A percentile compares a stretch with the other conserved stretches of the same genome.
These are phyloP conservation scores for Eucalyptus curtisii DNA, from an alignment of 345 rosid genomes.

Conservation along the genomic window DNA sequence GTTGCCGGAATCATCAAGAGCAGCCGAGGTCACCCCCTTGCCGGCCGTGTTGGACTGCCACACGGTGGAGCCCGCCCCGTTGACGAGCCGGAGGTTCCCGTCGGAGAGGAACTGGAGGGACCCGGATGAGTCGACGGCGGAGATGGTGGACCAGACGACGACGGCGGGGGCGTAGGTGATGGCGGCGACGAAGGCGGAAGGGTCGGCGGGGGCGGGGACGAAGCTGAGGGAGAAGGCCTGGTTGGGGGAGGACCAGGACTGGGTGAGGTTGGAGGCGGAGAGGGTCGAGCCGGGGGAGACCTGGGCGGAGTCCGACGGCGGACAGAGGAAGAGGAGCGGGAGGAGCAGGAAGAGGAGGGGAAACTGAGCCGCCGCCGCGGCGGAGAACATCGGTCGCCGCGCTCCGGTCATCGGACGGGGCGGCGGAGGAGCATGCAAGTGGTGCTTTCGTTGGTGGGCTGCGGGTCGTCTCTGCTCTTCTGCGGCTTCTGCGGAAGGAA, in stretches of 20 bases:
- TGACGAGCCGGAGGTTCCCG: constrained; percentile 51
- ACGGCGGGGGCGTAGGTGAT: constrained; percentile 30
- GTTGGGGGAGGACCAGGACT: constrained; percentile 26
- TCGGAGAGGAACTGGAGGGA: constrained; percentile 29
- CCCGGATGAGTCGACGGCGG: constrained; percentile 33
- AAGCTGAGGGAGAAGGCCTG: constrained; percentile 28
- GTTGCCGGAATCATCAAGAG: constrained; percentile 42
- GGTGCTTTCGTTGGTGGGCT: not conserved
- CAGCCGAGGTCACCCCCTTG: constrained; percentile 35
- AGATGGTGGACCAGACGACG: constrained; percentile 29
- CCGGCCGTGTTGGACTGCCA: constrained; percentile 40
- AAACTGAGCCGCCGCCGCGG: not conserved
- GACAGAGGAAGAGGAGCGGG: not conserved
- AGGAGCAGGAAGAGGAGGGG: not conserved
- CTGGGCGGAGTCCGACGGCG: not conserved
- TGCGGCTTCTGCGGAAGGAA: not conserved
- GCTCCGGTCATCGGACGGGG: not conserved
- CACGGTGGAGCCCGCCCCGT: constrained; percentile 37
- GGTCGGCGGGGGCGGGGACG: constrained; percentile 5
- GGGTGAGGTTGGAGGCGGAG: constrained; percentile 8
- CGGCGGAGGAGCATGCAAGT: not conserved
- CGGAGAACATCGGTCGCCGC: not conserved
- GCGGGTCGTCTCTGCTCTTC: not conserved
- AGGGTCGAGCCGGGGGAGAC: constrained; percentile 22
- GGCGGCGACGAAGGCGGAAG: constrained; percentile 22